These are phyloP conservation scores for Amphicarpaea edgeworthii DNA, from an alignment of 306 rosid genomes.

Conservation along the genomic window DNA sequence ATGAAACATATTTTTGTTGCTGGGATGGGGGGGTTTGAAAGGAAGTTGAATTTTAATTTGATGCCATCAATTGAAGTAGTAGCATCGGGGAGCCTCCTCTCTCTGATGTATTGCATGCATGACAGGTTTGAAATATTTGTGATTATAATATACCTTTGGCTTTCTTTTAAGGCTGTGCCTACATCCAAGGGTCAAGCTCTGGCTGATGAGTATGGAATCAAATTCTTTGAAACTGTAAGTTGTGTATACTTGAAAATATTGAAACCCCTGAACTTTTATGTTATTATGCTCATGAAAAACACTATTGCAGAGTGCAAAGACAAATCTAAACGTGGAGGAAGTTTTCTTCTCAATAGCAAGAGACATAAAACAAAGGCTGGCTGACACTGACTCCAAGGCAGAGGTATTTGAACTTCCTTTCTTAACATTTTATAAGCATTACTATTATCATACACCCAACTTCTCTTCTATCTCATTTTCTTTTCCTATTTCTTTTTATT, in stretches of 20 bases:
- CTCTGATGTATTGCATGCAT: neutral
- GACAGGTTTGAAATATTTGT: conserved; percentile 28
- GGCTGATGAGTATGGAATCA: conserved; percentile 97
- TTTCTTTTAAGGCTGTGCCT: conserved; percentile 79
- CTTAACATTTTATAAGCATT: no score
- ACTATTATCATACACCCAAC: no score
- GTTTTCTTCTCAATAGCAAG: conserved; percentile 93
- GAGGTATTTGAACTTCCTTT: conserved; percentile 63
- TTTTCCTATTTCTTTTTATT: no score
- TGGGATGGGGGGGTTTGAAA: no score
- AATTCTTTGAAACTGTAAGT: conserved; percentile 98
- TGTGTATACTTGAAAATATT: conserved; percentile 24
- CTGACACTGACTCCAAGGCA: conserved; percentile 77
- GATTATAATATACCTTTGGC: neutral
- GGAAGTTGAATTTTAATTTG: conserved; percentile 19
- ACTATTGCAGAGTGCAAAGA: conserved; percentile 86
- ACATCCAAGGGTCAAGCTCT: conserved; percentile 95
- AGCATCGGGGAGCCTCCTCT: no score
- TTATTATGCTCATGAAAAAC: conserved; percentile 44
- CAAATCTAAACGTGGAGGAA: conserved; percentile 93
- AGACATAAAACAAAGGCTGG: conserved; percentile 90
- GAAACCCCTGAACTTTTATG: conserved; percentile 14
- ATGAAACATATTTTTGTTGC: no score
- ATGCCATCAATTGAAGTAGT: neutral
- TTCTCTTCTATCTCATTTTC: no score